These are phyloP conservation scores for Citeromyces matritensis DNA, from an alignment of 805 yeast species.

Conservation along the genomic window DNA sequence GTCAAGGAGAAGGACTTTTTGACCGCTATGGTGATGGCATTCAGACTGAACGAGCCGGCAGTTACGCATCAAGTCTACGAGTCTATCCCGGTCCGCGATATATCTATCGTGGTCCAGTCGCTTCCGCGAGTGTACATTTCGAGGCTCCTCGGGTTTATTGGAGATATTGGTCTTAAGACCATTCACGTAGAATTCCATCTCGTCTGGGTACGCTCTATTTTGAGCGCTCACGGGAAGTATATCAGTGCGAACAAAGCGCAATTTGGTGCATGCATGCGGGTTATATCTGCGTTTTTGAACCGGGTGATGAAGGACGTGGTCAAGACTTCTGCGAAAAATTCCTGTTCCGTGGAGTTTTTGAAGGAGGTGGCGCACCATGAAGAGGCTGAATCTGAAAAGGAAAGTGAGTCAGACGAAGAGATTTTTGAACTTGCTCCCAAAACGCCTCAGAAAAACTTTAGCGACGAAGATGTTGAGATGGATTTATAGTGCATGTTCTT, in stretches of 20 bases:
- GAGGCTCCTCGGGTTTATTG: constrained; percentile 54
- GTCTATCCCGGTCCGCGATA: constrained; percentile 53
- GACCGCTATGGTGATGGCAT: constrained; percentile 80
- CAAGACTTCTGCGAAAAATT: constrained; percentile 33
- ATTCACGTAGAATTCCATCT: constrained; percentile 78
- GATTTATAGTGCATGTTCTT: no score
- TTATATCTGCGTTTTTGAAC: constrained; percentile 61
- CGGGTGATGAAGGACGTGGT: constrained; percentile 67
- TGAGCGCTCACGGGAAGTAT: constrained; percentile 65
- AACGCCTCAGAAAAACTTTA: constrained; percentile 10
- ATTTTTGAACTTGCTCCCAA: constrained; percentile 15
- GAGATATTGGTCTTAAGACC: constrained; percentile 47
- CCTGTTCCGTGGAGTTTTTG: constrained; percentile 38
- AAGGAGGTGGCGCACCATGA: constrained; percentile 7
- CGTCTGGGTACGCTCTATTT: constrained; percentile 60
- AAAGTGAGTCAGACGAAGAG: constrained; percentile 9
- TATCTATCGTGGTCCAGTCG: constrained; percentile 48
- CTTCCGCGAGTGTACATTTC: constrained; percentile 68
- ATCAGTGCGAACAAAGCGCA: constrained; percentile 47
- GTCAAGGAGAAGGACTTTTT: constrained; percentile 49
- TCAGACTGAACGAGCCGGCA: constrained; percentile 74
- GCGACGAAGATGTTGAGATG: constrained; percentile 13
- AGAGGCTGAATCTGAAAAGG: no score
- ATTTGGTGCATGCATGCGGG: constrained; percentile 49
- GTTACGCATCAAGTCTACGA: constrained; percentile 66